phyloP scores from a whole-genome alignment of 352 stramenopile genomes.

The Thalassiosira hispida region DNA sequence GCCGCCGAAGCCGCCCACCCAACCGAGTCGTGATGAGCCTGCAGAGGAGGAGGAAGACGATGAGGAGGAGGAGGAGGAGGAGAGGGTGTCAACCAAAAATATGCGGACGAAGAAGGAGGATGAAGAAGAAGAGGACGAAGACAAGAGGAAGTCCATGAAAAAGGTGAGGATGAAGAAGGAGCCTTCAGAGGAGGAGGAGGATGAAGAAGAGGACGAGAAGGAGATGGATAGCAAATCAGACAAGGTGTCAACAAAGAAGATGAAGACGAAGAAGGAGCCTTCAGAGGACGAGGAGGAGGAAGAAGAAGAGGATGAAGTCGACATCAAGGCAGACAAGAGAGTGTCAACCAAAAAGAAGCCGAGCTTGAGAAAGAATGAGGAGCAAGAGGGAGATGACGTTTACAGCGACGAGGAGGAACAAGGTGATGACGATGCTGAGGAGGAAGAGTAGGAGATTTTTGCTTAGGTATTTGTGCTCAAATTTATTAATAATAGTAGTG shows the following conservation, averaged over 20 bases:
- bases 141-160: conserved; percentile 12
- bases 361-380: conserved; percentile 4
- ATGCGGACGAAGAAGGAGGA: conserved; percentile 16
- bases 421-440: neutral
- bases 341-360: too few species aligned
- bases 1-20: neutral
- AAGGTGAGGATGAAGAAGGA: neutral
- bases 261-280: too few species aligned
- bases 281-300: too few species aligned
- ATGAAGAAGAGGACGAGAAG: neutral
- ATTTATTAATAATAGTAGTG: too few species aligned
- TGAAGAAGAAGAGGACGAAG: conserved; percentile 9
- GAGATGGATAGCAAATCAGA: too few species aligned
- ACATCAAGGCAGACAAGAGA: too few species aligned
- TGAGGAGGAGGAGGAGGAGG: conserved; percentile 9
- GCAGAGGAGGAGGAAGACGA: neutral
- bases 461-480: too few species aligned
- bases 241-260: too few species aligned
- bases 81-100: too few species aligned
- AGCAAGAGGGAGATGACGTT: neutral
- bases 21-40: conserved; percentile 3
- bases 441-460: neutral
- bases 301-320: conserved; percentile 4
- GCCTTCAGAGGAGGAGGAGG: neutral
- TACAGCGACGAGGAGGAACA: neutral